Conservation (phyloP, 2,329 filamentous ascomycete genomes). For the Monilinia vaccinii-corymbosi region DNA sequence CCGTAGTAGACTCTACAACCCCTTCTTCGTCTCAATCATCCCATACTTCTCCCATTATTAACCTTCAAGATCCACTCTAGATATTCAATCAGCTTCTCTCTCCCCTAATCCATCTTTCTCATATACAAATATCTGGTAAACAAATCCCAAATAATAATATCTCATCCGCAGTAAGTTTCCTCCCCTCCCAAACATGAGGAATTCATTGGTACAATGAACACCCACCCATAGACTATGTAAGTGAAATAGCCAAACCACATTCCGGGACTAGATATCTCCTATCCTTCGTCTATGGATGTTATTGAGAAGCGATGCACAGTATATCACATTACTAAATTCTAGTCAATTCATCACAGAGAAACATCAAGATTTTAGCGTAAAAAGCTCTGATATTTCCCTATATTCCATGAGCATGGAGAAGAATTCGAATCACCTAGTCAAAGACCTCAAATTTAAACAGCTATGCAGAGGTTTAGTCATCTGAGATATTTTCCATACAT, state of each 20-base stretch:
- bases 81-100: conserved; percentile 33
- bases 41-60: conserved; percentile 42
- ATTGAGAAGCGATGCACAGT: too few species aligned
- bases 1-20: conserved; percentile 38
- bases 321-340: not conserved
- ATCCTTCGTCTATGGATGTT: too few species aligned
- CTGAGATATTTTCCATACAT: not conserved
- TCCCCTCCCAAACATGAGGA: conserved; percentile 44
- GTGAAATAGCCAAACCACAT: conserved; percentile 37
- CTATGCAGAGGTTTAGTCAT: not conserved
- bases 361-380: not conserved
- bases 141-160: conserved; percentile 35
- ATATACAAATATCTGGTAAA: conserved; percentile 40
- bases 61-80: conserved; percentile 34
- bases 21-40: conserved; percentile 45
- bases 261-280: conserved; percentile 35
- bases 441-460: not conserved
- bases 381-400: not conserved
- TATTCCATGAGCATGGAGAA: not conserved
- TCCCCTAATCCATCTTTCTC: conserved; percentile 34
- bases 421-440: not conserved
- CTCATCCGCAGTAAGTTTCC: conserved; percentile 36
- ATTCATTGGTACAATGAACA: conserved; percentile 41
- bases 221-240: conserved; percentile 40
- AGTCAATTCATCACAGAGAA: not conserved